Base-by-base conservation (phyloP, 2,329 filamentous ascomycete species). In the Cordyceps fumosorosea region DNA sequence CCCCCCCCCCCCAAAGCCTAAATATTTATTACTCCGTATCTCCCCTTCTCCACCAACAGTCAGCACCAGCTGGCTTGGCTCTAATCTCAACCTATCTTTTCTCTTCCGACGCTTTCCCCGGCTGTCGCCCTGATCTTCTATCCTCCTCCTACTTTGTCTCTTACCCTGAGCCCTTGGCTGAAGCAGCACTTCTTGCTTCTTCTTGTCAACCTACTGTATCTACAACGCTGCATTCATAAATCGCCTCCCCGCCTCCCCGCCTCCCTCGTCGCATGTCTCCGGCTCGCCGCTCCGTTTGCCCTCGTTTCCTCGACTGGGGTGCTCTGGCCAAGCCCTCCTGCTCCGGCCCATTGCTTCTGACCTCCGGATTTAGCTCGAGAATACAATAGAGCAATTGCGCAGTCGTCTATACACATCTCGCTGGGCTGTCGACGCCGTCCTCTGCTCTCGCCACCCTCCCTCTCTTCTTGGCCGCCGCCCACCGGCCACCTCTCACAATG, bases 401-500 rank as follows among this genome's bases (percentile, higher is more conserved):
- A 18, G 10, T 12, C 44, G 10, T 12, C 20, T 18, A 44, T 44
- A 44, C 16, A 18, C 4, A 18, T 44, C 42, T 7, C 42, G 14
- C 42, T 18, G 14, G 42, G n/a, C 42, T n/a, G 2, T 20, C n/a
- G 16, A 18, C 42, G 14, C 42, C 42, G 4, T 16, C 42, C n/a
- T 11, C n/a, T 24, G 20, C 20, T 3, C 18, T 18, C 8, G 24
- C 34, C 22, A 3, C 20, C 50, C 22, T 14, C 40, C 14, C n/a
- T 18, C 29, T 12, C 24, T 11, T 44, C 29, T n/a, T 18, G 20
- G n/a, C 50, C 58, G 14, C 3, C 50, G 40, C 14, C 24, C 14
- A 32, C 22, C 16, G n/a, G 45, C 44, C 52, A 34, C 60, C 58
- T 59, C 34, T 29, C 68, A 67, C 52, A 37, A 92, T 92, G 89